Base-by-base conservation (phyloP, 257 asterid species). In the Petrea volubilis region DNA sequence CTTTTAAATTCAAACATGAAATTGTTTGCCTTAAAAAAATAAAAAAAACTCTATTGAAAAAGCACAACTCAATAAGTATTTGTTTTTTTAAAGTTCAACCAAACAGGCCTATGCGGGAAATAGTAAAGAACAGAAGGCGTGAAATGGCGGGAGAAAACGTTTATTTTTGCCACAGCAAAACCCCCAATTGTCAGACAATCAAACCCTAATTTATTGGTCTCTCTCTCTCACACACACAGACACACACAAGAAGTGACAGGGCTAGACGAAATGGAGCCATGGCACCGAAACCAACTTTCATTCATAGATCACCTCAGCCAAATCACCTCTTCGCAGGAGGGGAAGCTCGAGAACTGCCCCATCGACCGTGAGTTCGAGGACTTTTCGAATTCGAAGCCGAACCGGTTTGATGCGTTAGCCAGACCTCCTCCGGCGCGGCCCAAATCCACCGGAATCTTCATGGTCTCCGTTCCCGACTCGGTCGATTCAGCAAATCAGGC, bases 391-490 rank as follows among this genome's bases (percentile, higher is more conserved):
- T 31, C 78, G 17, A 44, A 25, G 17, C 55, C 76, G 13, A 60
- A 23, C 36, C 68, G 65, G 21, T 34, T 49, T 14, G 40, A 68
- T 8, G 53, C 76, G n/a, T 51, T 72, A 11, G 20, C 78, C 6
- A 73, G 63, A n/a, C n/a, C n/a, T n/a, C n/a, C n/a, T 6, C 61
- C 51, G 17, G 34, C 75, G 58, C 73, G 70, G 40, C 50, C 80
- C 5, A 46, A 76, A 7, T 21, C 80, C 28, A 29, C 74, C 47
- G 75, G 23, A 27, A 72, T 81, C 74, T 27, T 63, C 55, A 72
- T 84, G 83, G 62, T 79, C 40, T 67, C 89, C 8, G 59, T 44
- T 61, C 72, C 82, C 0, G 78, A 59, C 58, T 77, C 74, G 47
- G 24, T 21, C 11, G 13, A 9, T 40, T 57, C 84, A 12, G 43